phyloP scores from a whole-genome alignment of 2,329 filamentous ascomycete genomes.

The Clarireedia monteithiana region DNA sequence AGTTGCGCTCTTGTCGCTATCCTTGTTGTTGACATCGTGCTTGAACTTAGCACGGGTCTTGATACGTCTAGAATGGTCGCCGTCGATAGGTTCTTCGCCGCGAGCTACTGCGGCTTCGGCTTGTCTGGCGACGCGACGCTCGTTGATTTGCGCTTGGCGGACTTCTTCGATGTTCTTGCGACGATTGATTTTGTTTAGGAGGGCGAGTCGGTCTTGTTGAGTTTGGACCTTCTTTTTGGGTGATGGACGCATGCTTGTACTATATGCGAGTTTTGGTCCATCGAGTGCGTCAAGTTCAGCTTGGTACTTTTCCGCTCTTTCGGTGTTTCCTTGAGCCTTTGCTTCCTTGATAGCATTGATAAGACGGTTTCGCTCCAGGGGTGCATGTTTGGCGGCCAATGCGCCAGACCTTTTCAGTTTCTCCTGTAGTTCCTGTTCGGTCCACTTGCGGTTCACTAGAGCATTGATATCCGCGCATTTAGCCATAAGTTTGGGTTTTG shows the following conservation, averaged over 20 bases:
- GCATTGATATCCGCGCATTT: slow-evolving; percentile 78
- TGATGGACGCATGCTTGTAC: slow-evolving; percentile 49
- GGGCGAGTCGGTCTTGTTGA: slow-evolving; percentile 76
- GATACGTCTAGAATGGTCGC: slow-evolving; percentile 53
- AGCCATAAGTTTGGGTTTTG: slow-evolving; percentile 55
- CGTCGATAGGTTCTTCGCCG: slow-evolving; percentile 52
- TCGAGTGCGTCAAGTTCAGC: slow-evolving; percentile 56
- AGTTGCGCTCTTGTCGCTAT: slow-evolving; percentile 42
- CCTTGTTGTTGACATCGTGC: slow-evolving; percentile 52
- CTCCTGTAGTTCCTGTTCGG: slow-evolving; percentile 70
- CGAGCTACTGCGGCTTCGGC: slow-evolving; percentile 53
- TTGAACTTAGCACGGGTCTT: slow-evolving; percentile 61
- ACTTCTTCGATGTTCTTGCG: slow-evolving; percentile 80
- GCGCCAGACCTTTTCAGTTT: slow-evolving; percentile 67
- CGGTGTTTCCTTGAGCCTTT: slow-evolving; percentile 53
- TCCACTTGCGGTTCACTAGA: slow-evolving; percentile 74
- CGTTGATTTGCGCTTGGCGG: slow-evolving; percentile 81
- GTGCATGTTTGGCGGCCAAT: slow-evolving; percentile 57
- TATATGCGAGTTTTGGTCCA: slow-evolving; percentile 65
- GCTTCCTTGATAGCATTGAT: slow-evolving; percentile 60
- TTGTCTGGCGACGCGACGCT: slow-evolving; percentile 57
- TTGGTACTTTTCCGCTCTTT: slow-evolving; percentile 45
- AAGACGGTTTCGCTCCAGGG: slow-evolving; percentile 60
- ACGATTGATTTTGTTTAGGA: slow-evolving; percentile 79
- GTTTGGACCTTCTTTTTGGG: slow-evolving; percentile 47